Evolutionary conservation across 768 basidiomycete genomes (phyloP).

Genomic region (Coprinellus aureogranulatus): DNA sequence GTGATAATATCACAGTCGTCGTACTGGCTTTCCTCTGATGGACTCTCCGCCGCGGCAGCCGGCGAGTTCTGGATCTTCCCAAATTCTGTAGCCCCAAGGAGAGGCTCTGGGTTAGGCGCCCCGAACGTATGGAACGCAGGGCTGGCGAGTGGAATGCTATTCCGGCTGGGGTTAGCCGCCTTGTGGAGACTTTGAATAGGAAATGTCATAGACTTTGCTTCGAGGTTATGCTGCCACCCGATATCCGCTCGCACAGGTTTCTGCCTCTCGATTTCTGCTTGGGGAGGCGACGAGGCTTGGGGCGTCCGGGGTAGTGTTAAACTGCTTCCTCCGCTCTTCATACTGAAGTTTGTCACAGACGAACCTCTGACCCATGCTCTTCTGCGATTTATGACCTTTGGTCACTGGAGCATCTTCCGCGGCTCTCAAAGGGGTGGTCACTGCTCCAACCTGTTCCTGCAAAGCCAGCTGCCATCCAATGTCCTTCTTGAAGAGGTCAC

Average conservation of each 20-base stretch:
- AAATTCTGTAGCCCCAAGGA: background rate
- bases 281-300: background rate
- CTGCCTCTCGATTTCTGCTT: background rate
- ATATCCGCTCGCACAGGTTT: slow-evolving; percentile 9
- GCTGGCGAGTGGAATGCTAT: background rate
- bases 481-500: slow-evolving; percentile 5
- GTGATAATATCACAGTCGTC: too few species aligned
- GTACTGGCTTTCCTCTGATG: too few species aligned
- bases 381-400: too few species aligned
- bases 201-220: slow-evolving; percentile 6
- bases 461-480: slow-evolving; percentile 11
- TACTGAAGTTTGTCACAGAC: background rate
- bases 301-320: background rate
- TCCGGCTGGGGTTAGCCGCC: background rate
- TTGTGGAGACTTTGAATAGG: background rate
- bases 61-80: too few species aligned
- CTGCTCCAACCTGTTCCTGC: background rate
- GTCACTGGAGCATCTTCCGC: background rate
- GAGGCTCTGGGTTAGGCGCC: background rate
- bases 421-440: background rate
- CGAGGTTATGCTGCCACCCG: slow-evolving; percentile 6
- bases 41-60: too few species aligned
- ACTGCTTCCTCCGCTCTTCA: background rate
- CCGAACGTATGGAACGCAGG: background rate
- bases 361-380: background rate